Evolutionary conservation across 257 asterid species (phyloP), one percentile per base, ranked within the genome.

Genomic region (Anisodus tanguticus): DNA sequence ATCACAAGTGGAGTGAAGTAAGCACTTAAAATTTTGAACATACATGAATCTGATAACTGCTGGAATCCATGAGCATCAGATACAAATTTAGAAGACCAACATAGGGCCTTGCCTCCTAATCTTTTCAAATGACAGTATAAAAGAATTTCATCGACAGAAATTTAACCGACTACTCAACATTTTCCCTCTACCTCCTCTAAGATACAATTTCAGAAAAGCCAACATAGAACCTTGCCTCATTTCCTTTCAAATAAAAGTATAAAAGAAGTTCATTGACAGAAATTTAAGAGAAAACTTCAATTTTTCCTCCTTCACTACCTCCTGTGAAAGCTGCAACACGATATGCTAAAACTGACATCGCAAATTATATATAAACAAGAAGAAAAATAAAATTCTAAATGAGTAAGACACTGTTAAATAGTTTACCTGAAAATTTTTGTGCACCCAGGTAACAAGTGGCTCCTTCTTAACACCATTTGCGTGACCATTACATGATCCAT

Each of bases 361-460:
- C 62, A 26, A 7, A 76, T 53, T 22, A 51, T 76, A 8, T 53
- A 53, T 7, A 76, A 15, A 76, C 81, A 53, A 76, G 17, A 26
- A 71, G 57, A 6, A 76, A 3, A 26, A 53, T 77, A 35, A 13
- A 53, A 53, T 77, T 39, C 13, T 26, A 12, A 51, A 62, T 8
- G 31, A 8, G 39, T 19, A 9, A 62, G 39, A 76, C 63, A 77
- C 0, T 0, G 79, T 43, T 8, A 80, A 63, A 15, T 66, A 87
- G 6, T 78, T 80, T 83, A 93, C 98, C 98, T 95, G 98, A 85
- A 95, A 95, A 84, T 85, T 92, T 86, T 92, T 95, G 91, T 95
- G 98, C 83, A 94, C 98, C 98, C 96, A 95, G 67, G 96, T 92
- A 41, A 92, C 92, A 55, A 91, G 63, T 31, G 91, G 93, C 88